Conservation (phyloP, 148 eudicot species). For the Vaccinium myrtillus region DNA sequence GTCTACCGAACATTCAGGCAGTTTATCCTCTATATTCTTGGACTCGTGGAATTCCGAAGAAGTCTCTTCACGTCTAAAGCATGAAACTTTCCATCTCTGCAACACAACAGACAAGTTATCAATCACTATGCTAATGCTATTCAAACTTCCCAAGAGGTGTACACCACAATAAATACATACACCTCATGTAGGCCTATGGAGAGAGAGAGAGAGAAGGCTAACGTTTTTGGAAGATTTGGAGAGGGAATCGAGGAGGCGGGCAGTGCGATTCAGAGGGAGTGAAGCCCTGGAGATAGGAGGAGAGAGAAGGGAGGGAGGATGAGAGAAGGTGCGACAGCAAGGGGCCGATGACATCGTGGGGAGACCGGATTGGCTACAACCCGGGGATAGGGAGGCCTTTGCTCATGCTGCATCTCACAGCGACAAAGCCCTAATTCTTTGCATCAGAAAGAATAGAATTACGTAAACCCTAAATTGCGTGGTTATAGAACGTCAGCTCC, state of each 20-base stretch:
- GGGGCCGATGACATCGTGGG: slow-evolving; percentile 17
- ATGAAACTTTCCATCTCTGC: slow-evolving; percentile 65
- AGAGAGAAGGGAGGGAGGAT: slow-evolving; percentile 24
- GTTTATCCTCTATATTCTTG: slow-evolving; percentile 36
- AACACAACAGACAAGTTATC: not conserved
- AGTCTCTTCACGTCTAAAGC: slow-evolving; percentile 60
- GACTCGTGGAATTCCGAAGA: slow-evolving; percentile 39
- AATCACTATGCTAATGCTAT: not conserved
- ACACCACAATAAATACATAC: not conserved
- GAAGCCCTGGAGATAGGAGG: slow-evolving; percentile 32
- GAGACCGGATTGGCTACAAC: slow-evolving; percentile 26
- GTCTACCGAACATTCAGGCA: slow-evolving; percentile 44
- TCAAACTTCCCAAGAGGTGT: not conserved
- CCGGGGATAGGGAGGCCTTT: slow-evolving; percentile 7
- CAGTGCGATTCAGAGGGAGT: slow-evolving; percentile 32
- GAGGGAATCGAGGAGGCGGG: slow-evolving; percentile 27
- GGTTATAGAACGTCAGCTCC: not conserved
- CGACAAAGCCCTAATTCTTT: slow-evolving; percentile 8
- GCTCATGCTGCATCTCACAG: slow-evolving; percentile 23
- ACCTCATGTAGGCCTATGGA: not conserved
- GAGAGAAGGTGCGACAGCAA: slow-evolving; percentile 33
- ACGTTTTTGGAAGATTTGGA: slow-evolving; percentile 35
- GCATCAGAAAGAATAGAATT: slow-evolving; percentile 13
- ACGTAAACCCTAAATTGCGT: slow-evolving; percentile 14
- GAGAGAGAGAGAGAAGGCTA: slow-evolving; percentile 11